Conservation (phyloP, 768 basidiomycete genomes). For the Boletus reticulatus region DNA sequence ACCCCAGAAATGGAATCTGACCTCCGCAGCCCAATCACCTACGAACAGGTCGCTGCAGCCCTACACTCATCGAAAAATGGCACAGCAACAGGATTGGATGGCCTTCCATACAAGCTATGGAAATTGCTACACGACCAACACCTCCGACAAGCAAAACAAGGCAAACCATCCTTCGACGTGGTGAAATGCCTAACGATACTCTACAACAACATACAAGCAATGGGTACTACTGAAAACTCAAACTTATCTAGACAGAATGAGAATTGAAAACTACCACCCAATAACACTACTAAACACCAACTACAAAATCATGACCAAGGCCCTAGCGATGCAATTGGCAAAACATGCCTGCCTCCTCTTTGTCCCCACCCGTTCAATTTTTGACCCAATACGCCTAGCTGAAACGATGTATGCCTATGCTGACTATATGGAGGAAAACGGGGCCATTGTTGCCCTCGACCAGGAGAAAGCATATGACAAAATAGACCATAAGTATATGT, state of each 20-base stretch:
- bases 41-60: too few relatives aligned
- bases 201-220: too few relatives aligned
- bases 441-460: conserved; percentile 31
- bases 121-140: too few relatives aligned
- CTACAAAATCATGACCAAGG: conserved; percentile 25
- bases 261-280: conserved; percentile 27
- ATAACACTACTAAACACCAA: conserved; percentile 27
- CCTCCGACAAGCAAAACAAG: too few relatives aligned
- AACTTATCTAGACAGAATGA: background rate
- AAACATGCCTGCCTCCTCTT: conserved; percentile 26
- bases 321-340: conserved; percentile 17
- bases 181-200: too few relatives aligned
- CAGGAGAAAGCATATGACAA: conserved; percentile 41
- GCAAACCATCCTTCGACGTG: too few relatives aligned
- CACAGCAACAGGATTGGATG: too few relatives aligned
- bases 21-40: too few relatives aligned
- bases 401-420: conserved; percentile 20
- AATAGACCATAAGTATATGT: conserved; percentile 32
- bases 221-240: too few relatives aligned
- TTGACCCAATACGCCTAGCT: conserved; percentile 31
- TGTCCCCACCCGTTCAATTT: conserved; percentile 26
- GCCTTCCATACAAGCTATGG: too few relatives aligned
- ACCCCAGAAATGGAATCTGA: too few relatives aligned
- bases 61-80: too few relatives aligned
- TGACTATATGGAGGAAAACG: conserved; percentile 21